These are phyloP conservation scores for Butyriboletus loyo DNA, from an alignment of 768 basidiomycete species.

Conservation along the genomic window DNA sequence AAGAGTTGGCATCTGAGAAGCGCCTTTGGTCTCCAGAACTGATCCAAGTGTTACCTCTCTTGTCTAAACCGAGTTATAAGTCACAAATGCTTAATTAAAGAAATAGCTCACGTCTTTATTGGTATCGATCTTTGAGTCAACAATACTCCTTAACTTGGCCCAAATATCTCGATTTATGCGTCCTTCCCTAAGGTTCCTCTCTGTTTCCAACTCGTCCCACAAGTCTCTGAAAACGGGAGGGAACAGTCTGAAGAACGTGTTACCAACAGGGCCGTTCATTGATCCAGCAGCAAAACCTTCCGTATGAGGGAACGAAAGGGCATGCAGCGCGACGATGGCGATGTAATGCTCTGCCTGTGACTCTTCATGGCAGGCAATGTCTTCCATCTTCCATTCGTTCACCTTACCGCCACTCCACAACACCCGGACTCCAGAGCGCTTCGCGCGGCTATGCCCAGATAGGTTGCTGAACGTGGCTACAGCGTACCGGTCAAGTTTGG, in stretches of 20 bases:
- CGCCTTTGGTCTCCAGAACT: conserved; percentile 13
- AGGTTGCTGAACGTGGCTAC: conserved; percentile 63
- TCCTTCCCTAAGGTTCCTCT: conserved; percentile 60
- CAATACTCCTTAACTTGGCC: conserved; percentile 60
- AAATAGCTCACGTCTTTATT: conserved; percentile 40
- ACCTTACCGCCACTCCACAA: conserved; percentile 64
- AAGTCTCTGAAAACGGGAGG: conserved; percentile 82
- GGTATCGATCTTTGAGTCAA: conserved; percentile 55
- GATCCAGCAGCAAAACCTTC: conserved; percentile 63
- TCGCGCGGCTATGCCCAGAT: conserved; percentile 71
- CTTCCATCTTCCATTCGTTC: conserved; percentile 77
- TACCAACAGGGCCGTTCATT: conserved; percentile 42
- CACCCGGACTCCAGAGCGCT: conserved; percentile 67
- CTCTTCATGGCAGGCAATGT: conserved; percentile 75
- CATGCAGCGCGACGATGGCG: conserved; percentile 80
- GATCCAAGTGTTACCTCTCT: conserved; percentile 20
- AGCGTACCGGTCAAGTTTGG: conserved; percentile 71
- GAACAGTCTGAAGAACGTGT: conserved; percentile 74
- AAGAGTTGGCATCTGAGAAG: conserved; percentile 1
- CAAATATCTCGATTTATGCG: conserved; percentile 65
- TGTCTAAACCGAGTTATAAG: conserved; percentile 14
- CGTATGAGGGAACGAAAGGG: conserved; percentile 60
- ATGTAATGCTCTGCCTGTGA: conserved; percentile 88
- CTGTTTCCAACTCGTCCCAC: conserved; percentile 84
- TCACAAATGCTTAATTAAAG: not conserved